phyloP scores from a whole-genome alignment of 345 rosid species.

The Gossypium stocksii region DNA sequence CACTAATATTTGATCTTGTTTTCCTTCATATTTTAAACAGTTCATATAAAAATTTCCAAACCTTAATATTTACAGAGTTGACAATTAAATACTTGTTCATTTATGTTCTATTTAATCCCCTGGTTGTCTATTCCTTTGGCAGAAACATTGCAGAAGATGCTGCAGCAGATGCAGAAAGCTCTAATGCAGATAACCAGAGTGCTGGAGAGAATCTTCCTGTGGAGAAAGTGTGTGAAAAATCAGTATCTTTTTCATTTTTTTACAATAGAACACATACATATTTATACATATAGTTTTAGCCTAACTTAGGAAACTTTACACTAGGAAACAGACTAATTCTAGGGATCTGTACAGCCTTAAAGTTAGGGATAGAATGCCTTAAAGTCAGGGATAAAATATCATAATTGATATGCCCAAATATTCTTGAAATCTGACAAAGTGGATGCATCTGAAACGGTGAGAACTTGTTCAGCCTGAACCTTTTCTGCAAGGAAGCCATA shows the following conservation, averaged over 20 bases:
- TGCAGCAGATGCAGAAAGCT: constrained; percentile 47
- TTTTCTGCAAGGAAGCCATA: neutral
- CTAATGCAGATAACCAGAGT: constrained; percentile 49
- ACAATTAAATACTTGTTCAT: neutral
- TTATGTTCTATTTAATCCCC: neutral
- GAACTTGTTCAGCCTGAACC: constrained; percentile 21
- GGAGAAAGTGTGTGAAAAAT: constrained; percentile 46
- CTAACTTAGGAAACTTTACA: too few relatives aligned
- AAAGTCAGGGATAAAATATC: too few relatives aligned
- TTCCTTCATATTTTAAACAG: neutral
- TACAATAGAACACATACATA: too few relatives aligned
- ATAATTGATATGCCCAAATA: too few relatives aligned
- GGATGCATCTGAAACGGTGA: constrained; percentile 48
- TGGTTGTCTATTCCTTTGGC: constrained; percentile 20
- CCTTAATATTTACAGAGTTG: neutral
- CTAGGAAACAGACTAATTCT: too few relatives aligned
- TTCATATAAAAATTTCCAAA: neutral
- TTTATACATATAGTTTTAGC: too few relatives aligned
- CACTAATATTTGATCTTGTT: neutral
- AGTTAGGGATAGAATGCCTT: too few relatives aligned
- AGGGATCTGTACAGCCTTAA: too few relatives aligned
- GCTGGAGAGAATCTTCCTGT: constrained; percentile 42
- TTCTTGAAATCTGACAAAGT: too few relatives aligned
- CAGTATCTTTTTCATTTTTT: too few relatives aligned
- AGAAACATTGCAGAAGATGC: constrained; percentile 61